Evolutionary conservation across 441 rosid species (phyloP), one percentile per base, ranked within the genome.

Genomic region (Iberis amara): DNA sequence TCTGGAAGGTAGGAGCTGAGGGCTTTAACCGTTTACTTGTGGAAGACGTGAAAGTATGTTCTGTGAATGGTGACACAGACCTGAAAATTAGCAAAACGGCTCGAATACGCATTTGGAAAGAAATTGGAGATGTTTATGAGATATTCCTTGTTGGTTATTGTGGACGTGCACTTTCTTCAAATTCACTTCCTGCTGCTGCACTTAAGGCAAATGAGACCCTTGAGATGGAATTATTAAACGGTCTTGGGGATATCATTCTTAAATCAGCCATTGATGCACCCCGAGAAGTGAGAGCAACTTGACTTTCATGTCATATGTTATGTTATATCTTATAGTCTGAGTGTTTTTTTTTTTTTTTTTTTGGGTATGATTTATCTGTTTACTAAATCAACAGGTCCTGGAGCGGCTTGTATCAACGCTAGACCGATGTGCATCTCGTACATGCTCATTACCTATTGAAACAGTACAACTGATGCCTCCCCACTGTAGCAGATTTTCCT

Each of bases 371-470:
- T 40, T 30, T 23, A 45, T 36, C 41, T 8, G 7, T 27, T 53
- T 47, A 28, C 53, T 55, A 33, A 5, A 66, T 64, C 64, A 50
- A 27, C 74, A 89, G 99, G 77, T 89, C 71, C 69, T 94, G 71
- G 82, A 70, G 64, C 81, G 97, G 52, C 76, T 94, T 52, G 69
- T 94, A 64, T 82, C 84, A 39, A 89, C 96, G 56, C 60, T 94
- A 68, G 99, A 94, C 57, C 94, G 87, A n/a, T 94, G 99, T 72
- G 97, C 96, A 53, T 89, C 97, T 49, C 96, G 99, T 28, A 94
- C 97, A 36, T 83, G 92, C 83, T 81, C 94, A 52, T 72, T 94
- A 67, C 99, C 99, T 38, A 32, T 89, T 66, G 96, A 86, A 72
- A 94, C 96, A 11, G 96, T 89, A 57, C 91, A 85, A 73, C 94